Evolutionary conservation across 768 basidiomycete genomes (phyloP).

Genomic region (Amanita molliuscula): DNA sequence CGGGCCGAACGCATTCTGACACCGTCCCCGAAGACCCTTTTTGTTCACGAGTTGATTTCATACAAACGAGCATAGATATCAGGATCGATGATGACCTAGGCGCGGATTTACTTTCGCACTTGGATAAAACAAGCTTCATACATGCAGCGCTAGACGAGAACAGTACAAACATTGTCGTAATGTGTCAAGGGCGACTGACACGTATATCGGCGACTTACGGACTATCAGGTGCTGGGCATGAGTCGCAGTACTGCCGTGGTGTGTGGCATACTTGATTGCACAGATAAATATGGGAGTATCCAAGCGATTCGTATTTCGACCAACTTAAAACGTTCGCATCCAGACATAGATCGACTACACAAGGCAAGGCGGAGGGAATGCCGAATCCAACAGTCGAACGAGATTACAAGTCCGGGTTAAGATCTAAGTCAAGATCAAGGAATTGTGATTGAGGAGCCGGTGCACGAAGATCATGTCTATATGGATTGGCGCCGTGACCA

Average conservation of each 20-base stretch:
- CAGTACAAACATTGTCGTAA: conserved; percentile 35
- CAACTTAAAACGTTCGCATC: conserved; percentile 39
- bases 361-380: conserved; percentile 3
- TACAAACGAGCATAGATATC: no score
- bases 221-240: conserved; percentile 60
- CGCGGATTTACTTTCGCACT: conserved; percentile 33
- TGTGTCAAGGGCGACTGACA: conserved; percentile 19
- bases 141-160: conserved; percentile 32
- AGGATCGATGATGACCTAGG: conserved; percentile 27
- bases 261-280: conserved; percentile 61
- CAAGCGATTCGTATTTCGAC: conserved; percentile 50
- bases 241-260: conserved; percentile 70
- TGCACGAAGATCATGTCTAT: conserved; percentile 53
- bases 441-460: conserved; percentile 44
- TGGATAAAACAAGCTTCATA: conserved; percentile 42
- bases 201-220: not conserved
- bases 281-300: conserved; percentile 41
- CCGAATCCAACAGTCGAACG: not conserved
- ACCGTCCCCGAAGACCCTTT: no score
- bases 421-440: conserved; percentile 75
- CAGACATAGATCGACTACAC: conserved; percentile 16
- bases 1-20: no score
- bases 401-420: conserved; percentile 66
- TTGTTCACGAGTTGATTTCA: no score
- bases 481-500: conserved; percentile 50